Conservation (phyloP, 345 rosid genomes). For the Linum usitatissimum region DNA sequence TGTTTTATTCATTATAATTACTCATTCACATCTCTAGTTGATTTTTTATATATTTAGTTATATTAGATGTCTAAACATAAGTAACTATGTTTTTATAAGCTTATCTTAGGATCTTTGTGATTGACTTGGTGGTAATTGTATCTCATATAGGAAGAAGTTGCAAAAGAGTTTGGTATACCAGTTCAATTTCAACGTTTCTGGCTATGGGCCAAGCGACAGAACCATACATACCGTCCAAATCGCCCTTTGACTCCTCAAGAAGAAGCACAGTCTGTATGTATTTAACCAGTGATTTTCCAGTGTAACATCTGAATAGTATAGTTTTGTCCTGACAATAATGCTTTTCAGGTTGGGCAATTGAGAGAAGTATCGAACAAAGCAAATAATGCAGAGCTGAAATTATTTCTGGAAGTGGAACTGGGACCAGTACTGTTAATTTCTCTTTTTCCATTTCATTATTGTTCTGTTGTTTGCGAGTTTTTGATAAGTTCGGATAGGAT, state of each 20-base stretch:
- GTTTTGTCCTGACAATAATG: not conserved
- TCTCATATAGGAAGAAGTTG: constrained; percentile 70
- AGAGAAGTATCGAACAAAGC: constrained; percentile 74
- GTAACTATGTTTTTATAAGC: not conserved
- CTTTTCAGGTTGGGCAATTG: constrained; percentile 75
- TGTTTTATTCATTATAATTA: no score
- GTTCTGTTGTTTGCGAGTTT: not conserved
- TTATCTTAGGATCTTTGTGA: not conserved
- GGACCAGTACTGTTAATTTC: constrained; percentile 48
- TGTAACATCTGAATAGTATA: not conserved
- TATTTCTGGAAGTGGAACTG: constrained; percentile 77
- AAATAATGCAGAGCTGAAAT: constrained; percentile 66
- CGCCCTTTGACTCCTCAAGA: constrained; percentile 66
- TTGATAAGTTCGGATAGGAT: not conserved
- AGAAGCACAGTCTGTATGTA: constrained; percentile 65
- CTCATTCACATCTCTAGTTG: no score
- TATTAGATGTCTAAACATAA: no score
- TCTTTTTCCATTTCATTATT: not conserved
- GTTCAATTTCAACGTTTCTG: constrained; percentile 85
- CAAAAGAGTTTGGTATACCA: constrained; percentile 77
- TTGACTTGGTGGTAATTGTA: not conserved
- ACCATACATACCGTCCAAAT: constrained; percentile 87
- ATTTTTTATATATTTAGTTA: no score
- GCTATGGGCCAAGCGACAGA: constrained; percentile 96
- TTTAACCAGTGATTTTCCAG: not conserved